Conservation (phyloP, 2,329 filamentous ascomycete species). For the Talaromyces sp. region DNA sequence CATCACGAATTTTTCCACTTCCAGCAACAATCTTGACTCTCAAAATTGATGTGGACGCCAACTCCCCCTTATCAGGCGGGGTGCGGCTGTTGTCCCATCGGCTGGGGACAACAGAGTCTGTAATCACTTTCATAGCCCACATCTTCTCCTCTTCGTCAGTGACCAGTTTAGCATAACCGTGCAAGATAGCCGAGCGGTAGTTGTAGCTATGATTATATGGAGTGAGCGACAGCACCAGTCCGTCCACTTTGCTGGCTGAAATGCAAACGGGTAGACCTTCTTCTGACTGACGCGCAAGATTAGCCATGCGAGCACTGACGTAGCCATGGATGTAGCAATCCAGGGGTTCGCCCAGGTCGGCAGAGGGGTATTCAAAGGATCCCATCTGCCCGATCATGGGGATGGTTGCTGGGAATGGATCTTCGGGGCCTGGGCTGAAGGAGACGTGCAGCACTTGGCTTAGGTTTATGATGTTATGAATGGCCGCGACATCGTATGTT, state of each 20-base stretch:
- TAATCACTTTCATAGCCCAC: conserved; percentile 76
- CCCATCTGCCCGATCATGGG: conserved; percentile 86
- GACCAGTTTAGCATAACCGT: conserved; percentile 69
- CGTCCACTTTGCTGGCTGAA: conserved; percentile 71
- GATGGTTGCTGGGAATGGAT: conserved; percentile 71
- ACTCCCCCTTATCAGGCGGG: conserved; percentile 69
- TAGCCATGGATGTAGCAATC: conserved; percentile 84
- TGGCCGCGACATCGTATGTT: conserved; percentile 67
- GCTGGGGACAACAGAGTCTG: conserved; percentile 65
- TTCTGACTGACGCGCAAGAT: conserved; percentile 50
- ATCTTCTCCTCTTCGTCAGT: conserved; percentile 66
- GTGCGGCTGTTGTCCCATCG: conserved; percentile 68
- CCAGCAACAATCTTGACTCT: conserved; percentile 66
- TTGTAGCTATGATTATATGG: conserved; percentile 82
- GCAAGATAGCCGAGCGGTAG: conserved; percentile 76
- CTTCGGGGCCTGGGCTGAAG: conserved; percentile 60
- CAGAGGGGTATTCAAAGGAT: conserved; percentile 62
- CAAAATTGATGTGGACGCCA: conserved; percentile 71
- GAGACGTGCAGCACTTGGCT: conserved; percentile 76
- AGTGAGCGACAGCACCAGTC: conserved; percentile 73
- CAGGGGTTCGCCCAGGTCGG: conserved; percentile 60
- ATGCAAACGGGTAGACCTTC: conserved; percentile 68
- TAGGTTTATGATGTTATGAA: conserved; percentile 72
- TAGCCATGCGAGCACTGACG: conserved; percentile 73
- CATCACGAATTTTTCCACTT: conserved; percentile 70